Evolutionary conservation across 2,329 filamentous ascomycete species (phyloP).

Genomic region (Xylaria arbuscula): DNA sequence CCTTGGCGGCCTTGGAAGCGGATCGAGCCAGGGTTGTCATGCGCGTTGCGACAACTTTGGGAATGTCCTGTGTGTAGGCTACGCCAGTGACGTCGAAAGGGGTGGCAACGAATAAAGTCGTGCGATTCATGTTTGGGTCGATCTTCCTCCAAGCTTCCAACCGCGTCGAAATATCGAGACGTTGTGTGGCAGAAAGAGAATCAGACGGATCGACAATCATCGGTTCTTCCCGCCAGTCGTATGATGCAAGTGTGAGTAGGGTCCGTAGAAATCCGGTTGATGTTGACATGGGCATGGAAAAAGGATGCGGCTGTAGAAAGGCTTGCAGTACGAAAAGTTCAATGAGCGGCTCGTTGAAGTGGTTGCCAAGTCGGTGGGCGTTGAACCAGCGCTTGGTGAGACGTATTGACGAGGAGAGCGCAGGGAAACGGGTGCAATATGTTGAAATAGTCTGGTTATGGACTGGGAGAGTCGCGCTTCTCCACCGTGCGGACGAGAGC

Average conservation of each 20-base stretch:
- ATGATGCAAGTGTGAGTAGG: constrained; percentile 81
- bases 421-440: constrained; percentile 81
- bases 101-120: constrained; percentile 83
- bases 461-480: constrained; percentile 77
- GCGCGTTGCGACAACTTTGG: constrained; percentile 84
- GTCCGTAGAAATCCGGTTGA: constrained; percentile 85
- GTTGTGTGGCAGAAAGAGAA: constrained; percentile 70
- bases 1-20: constrained; percentile 71
- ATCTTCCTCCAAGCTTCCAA: constrained; percentile 88
- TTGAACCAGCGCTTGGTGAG: constrained; percentile 91
- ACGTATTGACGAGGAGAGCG: constrained; percentile 84
- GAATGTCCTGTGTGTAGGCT: constrained; percentile 81
- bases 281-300: constrained; percentile 78
- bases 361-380: constrained; percentile 69
- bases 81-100: constrained; percentile 81
- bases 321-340: constrained; percentile 83
- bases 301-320: constrained; percentile 86
- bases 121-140: constrained; percentile 87
- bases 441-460: constrained; percentile 85
- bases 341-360: constrained; percentile 83
- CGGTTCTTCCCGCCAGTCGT: constrained; percentile 91
- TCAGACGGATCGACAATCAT: constrained; percentile 81
- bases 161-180: constrained; percentile 72
- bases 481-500: constrained; percentile 76
- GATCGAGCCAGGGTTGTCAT: constrained; percentile 85